phyloP scores from a whole-genome alignment of 441 rosid genomes.

The Biscutella laevigata region DNA sequence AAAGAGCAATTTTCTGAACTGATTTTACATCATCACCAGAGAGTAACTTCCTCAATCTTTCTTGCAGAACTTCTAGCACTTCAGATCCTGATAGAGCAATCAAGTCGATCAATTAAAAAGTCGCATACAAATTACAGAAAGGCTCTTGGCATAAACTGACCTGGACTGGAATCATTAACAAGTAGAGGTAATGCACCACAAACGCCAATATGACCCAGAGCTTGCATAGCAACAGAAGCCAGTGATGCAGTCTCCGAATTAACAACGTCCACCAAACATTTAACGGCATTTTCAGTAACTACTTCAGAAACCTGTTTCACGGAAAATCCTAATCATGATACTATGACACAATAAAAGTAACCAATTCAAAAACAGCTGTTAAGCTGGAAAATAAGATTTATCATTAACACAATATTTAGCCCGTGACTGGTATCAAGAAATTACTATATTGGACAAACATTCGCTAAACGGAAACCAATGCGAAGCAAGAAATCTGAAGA shows the following conservation, averaged over 20 bases:
- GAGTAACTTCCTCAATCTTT: slow-evolving; percentile 71
- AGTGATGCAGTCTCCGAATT: slow-evolving; percentile 60
- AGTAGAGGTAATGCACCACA: slow-evolving; percentile 59
- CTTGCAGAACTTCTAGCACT: slow-evolving; percentile 52
- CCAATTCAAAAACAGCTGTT: not conserved
- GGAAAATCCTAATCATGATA: slow-evolving; percentile 8
- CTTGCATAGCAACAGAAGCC: slow-evolving; percentile 93
- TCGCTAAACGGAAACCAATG: not conserved
- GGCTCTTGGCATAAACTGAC: slow-evolving; percentile 33
- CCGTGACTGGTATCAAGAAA: slow-evolving; percentile 8
- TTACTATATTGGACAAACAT: not conserved
- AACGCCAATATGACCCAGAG: slow-evolving; percentile 89
- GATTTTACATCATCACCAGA: slow-evolving; percentile 83
- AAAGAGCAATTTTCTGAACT: slow-evolving; percentile 63
- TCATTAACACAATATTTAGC: slow-evolving; percentile 1
- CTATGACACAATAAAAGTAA: not conserved
- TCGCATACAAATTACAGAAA: slow-evolving; percentile 10
- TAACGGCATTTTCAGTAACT: slow-evolving; percentile 53
- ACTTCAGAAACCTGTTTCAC: slow-evolving; percentile 52
- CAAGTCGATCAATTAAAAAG: slow-evolving; percentile 18
- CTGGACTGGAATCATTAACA: slow-evolving; percentile 48
- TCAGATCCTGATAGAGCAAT: slow-evolving; percentile 43
- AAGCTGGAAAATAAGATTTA: not conserved
- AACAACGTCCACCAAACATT: slow-evolving; percentile 60
- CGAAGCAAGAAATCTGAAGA: not conserved